A percentile compares a stretch with the other conserved stretches of the same genome.
Evolutionary conservation across 1,284 basidiomycete genomes (phyloP).

Genomic region (Ustilago loliicola): DNA sequence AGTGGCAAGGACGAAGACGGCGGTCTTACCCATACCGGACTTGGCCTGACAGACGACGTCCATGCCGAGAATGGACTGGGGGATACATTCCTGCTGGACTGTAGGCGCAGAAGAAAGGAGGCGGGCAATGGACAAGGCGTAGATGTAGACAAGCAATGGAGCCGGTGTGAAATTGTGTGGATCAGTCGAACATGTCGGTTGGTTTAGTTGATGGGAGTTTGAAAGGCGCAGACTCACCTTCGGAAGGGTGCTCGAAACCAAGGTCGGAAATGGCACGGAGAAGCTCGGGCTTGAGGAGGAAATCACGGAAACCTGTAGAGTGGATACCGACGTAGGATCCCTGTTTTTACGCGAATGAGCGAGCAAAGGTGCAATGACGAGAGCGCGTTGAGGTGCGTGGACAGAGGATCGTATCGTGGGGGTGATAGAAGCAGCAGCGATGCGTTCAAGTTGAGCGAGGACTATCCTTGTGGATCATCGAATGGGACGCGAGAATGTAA

Average conservation of each 20-base stretch:
- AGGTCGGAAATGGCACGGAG: conserved; percentile 97
- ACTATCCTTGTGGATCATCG: background rate
- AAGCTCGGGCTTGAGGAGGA: conserved; percentile 95
- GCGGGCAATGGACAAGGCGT: background rate
- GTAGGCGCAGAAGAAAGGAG: conserved; percentile 16
- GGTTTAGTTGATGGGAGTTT: too few relatives aligned
- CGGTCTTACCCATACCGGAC: conserved; percentile 99
- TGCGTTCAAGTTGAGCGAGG: conserved; percentile 8
- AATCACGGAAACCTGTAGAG: conserved; percentile 76
- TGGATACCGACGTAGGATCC: conserved; percentile 70
- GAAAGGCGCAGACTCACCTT: conserved; percentile 77
- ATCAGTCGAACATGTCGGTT: background rate
- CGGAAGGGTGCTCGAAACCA: conserved; percentile 99
- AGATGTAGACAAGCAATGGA: background rate
- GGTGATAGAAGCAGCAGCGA: background rate
- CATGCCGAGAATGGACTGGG: conserved; percentile 99
- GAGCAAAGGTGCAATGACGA: background rate
- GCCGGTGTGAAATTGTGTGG: background rate
- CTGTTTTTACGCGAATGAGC: conserved; percentile 36
- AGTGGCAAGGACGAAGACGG: conserved; percentile 97
- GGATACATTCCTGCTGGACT: conserved; percentile 99
- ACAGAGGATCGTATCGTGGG: background rate
- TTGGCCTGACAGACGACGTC: conserved; percentile 99
- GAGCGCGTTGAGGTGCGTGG: background rate
- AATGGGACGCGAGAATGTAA: conserved; percentile 16